Base-by-base conservation (phyloP, 306 rosid species). In the Corylus avellana region DNA sequence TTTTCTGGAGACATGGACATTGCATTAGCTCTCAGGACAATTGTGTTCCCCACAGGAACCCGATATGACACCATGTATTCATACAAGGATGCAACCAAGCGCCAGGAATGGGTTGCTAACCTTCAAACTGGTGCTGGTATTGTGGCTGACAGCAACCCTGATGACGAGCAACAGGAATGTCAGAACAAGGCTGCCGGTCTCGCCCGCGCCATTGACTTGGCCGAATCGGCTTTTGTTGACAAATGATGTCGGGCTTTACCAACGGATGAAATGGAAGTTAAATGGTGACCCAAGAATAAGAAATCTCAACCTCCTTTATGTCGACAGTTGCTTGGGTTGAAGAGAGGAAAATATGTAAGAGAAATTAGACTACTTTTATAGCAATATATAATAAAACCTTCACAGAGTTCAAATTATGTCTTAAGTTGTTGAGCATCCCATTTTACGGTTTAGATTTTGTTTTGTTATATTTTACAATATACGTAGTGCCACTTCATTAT, bases 171-270 rank as follows among this genome's bases (percentile, higher is more conserved):
- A 79, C 90, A 76, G 44, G 98, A 93, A 72, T 93, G 98, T 75
- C 98, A 89, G 74, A 87, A 90, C 93, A 93, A 93, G 89, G 98
- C 97, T 67, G 98, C 98, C 0, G 98, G 75, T 73, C 95, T 93
- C 16, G 90, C 93, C 71, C 95, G 95, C 42, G 87, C 98, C 80
- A 93, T 93, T 8, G 97, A 90, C 86, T 86, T 93, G 84, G 97
- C 98, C 0, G 97, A 93, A 77, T 79, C 89, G 0, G 91, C 95
- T 7, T 93, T 93, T 80, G 89, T 93, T 37, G 50, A 87, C 48
- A 72, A 80, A 39, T 80, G 84, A 83, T 73, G 42, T 68, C 20
- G 46, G 7, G 46, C 46, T 42, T 42, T 42, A 42, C 46, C 46
- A 42, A 42, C 46, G 10, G 57, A 58, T 46, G 48, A 37, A 63